Conservation (phyloP, 352 stramenopile genomes). For the Globisporangium cystogenes region DNA sequence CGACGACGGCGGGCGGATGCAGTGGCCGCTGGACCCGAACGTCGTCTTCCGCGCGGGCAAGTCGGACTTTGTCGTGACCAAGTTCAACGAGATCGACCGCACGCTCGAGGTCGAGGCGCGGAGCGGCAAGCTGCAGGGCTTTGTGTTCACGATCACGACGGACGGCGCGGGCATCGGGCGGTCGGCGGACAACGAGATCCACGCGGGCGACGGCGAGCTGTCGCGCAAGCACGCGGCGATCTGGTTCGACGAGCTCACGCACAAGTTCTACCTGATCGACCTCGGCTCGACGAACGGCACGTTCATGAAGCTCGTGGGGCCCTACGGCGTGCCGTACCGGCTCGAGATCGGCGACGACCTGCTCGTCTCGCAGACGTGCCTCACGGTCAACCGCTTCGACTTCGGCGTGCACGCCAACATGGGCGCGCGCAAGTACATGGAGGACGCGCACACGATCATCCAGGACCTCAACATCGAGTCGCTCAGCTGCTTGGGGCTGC, state of each 20-base stretch:
- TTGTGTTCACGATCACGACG: conserved; percentile 75
- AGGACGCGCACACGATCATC: conserved; percentile 94
- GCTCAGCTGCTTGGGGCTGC: conserved; percentile 40
- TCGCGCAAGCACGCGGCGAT: conserved; percentile 93
- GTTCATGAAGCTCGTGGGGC: conserved; percentile 95
- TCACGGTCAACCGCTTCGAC: conserved; percentile 96
- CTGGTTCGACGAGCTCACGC: conserved; percentile 83
- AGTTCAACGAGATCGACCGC: conserved; percentile 44
- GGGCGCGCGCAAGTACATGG: conserved; percentile 93
- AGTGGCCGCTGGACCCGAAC: conserved; percentile 64
- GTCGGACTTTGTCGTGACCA: conserved; percentile 69
- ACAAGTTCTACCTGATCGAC: conserved; percentile 81
- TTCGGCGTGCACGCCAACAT: conserved; percentile 94
- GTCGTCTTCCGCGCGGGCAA: conserved; percentile 76
- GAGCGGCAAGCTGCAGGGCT: conserved; percentile 58
- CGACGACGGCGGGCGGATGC: conserved; percentile 56
- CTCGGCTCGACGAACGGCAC: conserved; percentile 90
- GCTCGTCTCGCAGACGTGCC: conserved; percentile 94
- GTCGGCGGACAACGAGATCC: conserved; percentile 89
- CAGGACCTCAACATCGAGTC: conserved; percentile 80
- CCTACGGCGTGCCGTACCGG: conserved; percentile 90
- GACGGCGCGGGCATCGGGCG: conserved; percentile 86
- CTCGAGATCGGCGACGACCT: conserved; percentile 94
- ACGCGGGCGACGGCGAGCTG: conserved; percentile 93
- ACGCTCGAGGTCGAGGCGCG: conserved; percentile 51